Conservation (phyloP, 257 asterid genomes). For the Rhazya stricta region DNA sequence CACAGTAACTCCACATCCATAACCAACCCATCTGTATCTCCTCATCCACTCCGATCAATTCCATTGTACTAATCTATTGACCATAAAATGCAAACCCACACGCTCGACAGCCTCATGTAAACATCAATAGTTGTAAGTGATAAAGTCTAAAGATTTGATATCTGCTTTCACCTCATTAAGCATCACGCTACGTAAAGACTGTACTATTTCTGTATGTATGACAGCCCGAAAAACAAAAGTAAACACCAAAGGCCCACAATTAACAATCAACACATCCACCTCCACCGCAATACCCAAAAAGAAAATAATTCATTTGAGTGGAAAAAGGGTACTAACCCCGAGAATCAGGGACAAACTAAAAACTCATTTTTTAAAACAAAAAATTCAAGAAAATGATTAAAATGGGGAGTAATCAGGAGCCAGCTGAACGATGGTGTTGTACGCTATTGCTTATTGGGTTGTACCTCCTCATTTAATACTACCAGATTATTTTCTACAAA, state of each 20-base stretch:
- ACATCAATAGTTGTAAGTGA: constrained; percentile 8
- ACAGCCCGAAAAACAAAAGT: constrained; percentile 1
- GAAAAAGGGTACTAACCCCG: neutral
- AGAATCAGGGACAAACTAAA: constrained; percentile 15
- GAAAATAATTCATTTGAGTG: constrained; percentile 11
- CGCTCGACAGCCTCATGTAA: constrained; percentile 21
- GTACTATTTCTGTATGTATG: too few relatives aligned
- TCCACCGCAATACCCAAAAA: constrained; percentile 19
- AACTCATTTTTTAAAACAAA: neutral
- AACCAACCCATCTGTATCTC: constrained; percentile 16
- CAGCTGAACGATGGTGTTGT: neutral
- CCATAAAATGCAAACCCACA: constrained; percentile 16
- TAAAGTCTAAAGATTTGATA: constrained; percentile 13
- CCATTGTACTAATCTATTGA: neutral
- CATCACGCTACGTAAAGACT: too few relatives aligned
- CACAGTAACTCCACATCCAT: constrained; percentile 11
- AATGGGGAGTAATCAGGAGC: neutral
- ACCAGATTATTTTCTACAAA: neutral
- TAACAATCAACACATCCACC: constrained; percentile 17
- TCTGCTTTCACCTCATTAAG: constrained; percentile 13
- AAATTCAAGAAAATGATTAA: neutral
- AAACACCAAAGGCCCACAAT: constrained; percentile 27
- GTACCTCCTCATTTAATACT: neutral
- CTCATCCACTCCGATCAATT: constrained; percentile 13
- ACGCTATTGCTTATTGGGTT: neutral